Base-by-base conservation (phyloP, 2,329 filamentous ascomycete genomes). In the Colletotrichum lupini region DNA sequence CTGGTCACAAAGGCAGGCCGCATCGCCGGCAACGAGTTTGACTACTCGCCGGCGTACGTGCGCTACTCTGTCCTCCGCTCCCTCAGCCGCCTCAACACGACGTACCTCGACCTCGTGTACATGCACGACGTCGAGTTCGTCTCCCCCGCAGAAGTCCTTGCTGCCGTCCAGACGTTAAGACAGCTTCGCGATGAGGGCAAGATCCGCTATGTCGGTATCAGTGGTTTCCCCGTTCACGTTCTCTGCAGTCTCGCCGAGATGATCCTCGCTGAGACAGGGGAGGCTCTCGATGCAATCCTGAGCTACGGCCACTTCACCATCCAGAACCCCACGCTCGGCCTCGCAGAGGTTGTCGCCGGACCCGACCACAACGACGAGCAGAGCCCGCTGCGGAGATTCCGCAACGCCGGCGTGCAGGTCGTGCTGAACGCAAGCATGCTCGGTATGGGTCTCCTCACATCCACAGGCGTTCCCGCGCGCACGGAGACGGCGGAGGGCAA, bases 291-390 rank as follows among this genome's bases (percentile, higher is more conserved):
- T 3, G 72, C 68, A 2, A 12, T 74, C 2, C 57, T 72, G 12
- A 74, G 68, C 57, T 74, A 68, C 58, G 72, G 72, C 5, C 72
- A 74, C 42, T 72, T 74, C 52, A 74, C 72, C 19, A 59, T 74
- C 19, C 72, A 74, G 58, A 74, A 74, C 46, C 68, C 72, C 5
- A 59, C 32, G 1, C 72, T 74, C 9, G 68, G 97, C 83, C 93
- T 94, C 1, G 84, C 98, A 42, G 95, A 98, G 79, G 92, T 92
- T 3, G 94, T 98, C 37, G 91, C 97, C 85, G 96, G 93, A 52
- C 98, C 98, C 82, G 93, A 93, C 69, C 94, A 98, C 82, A 97
- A 92, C 82, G 97, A 94, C 0, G 85, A 98, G 32, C 96, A 98
- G 83, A 98, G 98, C 82, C 69, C 82, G 3, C 78, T 95, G 9